Evolutionary conservation across 768 basidiomycete species (phyloP).

Genomic region (Boletus bicolor): DNA sequence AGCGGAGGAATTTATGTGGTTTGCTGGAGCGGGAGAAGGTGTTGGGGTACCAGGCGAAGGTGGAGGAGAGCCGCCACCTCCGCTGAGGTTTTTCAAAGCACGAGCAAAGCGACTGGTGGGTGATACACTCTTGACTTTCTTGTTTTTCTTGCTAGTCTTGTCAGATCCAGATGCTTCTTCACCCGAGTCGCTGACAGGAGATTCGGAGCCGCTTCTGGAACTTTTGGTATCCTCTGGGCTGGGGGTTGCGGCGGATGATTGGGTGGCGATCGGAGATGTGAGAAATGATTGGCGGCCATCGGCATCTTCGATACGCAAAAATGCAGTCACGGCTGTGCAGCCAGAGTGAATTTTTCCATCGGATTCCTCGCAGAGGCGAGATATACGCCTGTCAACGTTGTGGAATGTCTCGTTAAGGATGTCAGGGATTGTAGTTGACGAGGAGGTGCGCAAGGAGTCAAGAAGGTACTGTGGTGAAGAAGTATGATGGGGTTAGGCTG

Average conservation of each 20-base stretch:
- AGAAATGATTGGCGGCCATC: conserved; percentile 72
- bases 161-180: conserved; percentile 31
- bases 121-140: conserved; percentile 39
- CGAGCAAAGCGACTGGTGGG: conserved; percentile 52
- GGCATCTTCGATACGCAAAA: conserved; percentile 86
- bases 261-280: conserved; percentile 25
- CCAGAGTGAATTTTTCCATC: conserved; percentile 94
- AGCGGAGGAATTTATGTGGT: conserved; percentile 30
- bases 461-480: conserved; percentile 53
- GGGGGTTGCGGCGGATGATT: conserved; percentile 32
- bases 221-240: conserved; percentile 30
- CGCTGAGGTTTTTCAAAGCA: conserved; percentile 52
- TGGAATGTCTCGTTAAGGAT: conserved; percentile 93
- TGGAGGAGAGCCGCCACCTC: conserved; percentile 23
- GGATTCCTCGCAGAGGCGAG: conserved; percentile 79
- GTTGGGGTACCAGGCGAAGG: conserved; percentile 8
- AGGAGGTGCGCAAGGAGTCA: conserved; percentile 59
- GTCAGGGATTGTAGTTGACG: conserved; percentile 69
- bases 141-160: conserved; percentile 38
- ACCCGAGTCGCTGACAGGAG: conserved; percentile 44
- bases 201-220: conserved; percentile 37
- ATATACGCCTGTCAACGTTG: conserved; percentile 80
- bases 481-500: conserved; percentile 9
- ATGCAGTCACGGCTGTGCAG: conserved; percentile 95
- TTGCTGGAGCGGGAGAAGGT: conserved; percentile 21